phyloP scores from a whole-genome alignment of 108 stramenopile species.

The Aurantiochytrium sp. region DNA sequence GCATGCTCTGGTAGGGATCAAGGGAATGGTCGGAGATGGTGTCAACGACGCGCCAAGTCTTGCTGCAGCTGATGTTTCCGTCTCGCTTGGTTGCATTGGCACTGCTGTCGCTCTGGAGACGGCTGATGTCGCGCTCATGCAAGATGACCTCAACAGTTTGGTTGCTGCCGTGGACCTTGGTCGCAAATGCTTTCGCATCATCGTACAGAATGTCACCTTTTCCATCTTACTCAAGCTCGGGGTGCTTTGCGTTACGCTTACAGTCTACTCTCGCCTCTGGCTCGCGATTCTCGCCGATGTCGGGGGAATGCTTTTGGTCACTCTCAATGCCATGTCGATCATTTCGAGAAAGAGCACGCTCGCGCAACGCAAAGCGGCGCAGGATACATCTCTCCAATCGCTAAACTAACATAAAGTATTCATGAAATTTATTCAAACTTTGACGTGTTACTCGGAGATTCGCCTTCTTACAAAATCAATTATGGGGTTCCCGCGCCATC shows the following conservation, averaged over 20 bases:
- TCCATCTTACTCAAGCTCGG: not conserved
- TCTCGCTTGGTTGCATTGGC: constrained; percentile 48
- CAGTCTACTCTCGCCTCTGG: constrained; percentile 13
- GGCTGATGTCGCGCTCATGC: constrained; percentile 45
- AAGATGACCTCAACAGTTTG: constrained; percentile 33
- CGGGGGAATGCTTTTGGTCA: not conserved
- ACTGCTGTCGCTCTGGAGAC: constrained; percentile 44
- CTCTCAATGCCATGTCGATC: constrained; percentile 11
- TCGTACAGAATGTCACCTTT: constrained; percentile 15
- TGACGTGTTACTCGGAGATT: too few relatives aligned
- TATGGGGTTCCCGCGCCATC: too few relatives aligned
- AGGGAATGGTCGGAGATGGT: constrained; percentile 50
- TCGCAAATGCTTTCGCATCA: not conserved
- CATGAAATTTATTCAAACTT: too few relatives aligned
- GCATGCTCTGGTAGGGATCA: not conserved
- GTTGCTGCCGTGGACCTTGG: constrained; percentile 40
- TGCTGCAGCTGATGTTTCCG: constrained; percentile 46
- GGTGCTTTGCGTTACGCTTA: not conserved
- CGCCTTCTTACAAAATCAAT: too few relatives aligned
- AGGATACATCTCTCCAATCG: too few relatives aligned
- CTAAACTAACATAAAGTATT: too few relatives aligned
- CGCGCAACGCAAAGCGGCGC: too few relatives aligned
- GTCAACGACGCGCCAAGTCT: constrained; percentile 53
- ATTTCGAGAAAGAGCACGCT: too few relatives aligned
- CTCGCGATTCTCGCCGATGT: constrained; percentile 1